Evolutionary conservation across 2,329 filamentous ascomycete species (phyloP), one percentile per base, ranked within the genome.

Genomic region (Fusarium pseudonygamai): DNA sequence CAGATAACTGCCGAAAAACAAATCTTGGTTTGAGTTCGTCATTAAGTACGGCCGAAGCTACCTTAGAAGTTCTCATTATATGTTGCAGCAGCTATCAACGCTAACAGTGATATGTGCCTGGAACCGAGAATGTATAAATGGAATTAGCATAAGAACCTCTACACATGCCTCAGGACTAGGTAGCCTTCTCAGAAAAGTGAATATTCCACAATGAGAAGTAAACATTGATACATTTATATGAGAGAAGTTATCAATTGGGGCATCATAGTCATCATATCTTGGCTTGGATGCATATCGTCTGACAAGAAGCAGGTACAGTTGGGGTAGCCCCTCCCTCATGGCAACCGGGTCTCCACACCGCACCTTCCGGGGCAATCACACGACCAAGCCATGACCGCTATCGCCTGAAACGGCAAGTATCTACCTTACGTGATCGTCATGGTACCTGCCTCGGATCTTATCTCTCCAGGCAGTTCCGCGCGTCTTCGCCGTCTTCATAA

Each of bases 391-490:
- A 59, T 68, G 71, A 58, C 67, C 46, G 34, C 56, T 57, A 60
- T 58, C 26, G 39, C 71, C 71, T 63, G 68, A 73, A 73, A 57
- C 71, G 67, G 71, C 67, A 74, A 71, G 71, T 57, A 69, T 61
- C 60, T 70, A 36, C 60, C 71, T 73, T 73, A 74, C 71, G 71
- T 73, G 71, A 73, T 73, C 67, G 67, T 68, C 71, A 73, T 73
- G 59, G 67, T 69, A 65, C 71, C 71, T 74, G 67, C 56, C 53
- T 50, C 39, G 42, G 62, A 67, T 59, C 71, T 71, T 60, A 74
- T 67, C 60, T 52, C 28, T 47, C 50, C 40, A 53, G 50, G 46
- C 58, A 64, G 36, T 39, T 73, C 60, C 60, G 20, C 59, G 47
- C 70, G 71, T 69, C 60, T 56, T 60, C 57, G 63, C 65, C 60